Percentiles rank a stretch among this genome's conserved stretches.
These are phyloP conservation scores for Rhodotorula glutinis DNA, from an alignment of 1,284 basidiomycete species.

Conservation along the genomic window DNA sequence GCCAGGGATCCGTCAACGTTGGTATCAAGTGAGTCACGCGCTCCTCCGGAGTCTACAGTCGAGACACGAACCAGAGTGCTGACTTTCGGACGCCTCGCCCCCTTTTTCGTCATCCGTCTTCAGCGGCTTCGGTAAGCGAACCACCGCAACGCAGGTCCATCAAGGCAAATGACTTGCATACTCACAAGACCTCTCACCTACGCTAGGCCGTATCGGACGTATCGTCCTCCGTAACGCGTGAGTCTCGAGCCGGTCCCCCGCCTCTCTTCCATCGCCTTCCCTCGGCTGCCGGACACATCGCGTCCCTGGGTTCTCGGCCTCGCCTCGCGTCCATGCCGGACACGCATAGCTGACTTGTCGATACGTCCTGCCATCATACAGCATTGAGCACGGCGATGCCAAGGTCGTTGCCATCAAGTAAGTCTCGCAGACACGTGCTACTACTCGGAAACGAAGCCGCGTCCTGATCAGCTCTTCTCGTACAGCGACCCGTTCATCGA, in stretches of 20 bases:
- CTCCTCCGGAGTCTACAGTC: constrained; percentile 6
- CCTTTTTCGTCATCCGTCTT: constrained; percentile 19
- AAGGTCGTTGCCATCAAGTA: constrained; percentile 51
- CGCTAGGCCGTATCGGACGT: constrained; percentile 88
- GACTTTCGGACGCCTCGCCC: background rate
- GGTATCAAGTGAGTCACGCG: constrained; percentile 80
- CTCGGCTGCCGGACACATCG: background rate
- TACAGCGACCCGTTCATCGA: constrained; percentile 78
- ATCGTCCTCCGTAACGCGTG: constrained; percentile 93
- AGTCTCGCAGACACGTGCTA: constrained; percentile 6
- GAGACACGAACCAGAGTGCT: constrained; percentile 18
- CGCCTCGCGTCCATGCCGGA: background rate
- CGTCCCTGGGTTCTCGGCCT: too few species aligned
- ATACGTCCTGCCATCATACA: background rate
- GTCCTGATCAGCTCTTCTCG: constrained; percentile 25
- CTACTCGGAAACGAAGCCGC: too few species aligned
- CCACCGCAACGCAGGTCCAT: background rate
- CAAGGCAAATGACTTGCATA: background rate
- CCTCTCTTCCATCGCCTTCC: background rate
- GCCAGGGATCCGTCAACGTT: constrained; percentile 57
- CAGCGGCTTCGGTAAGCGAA: constrained; percentile 71
- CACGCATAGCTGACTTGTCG: background rate
- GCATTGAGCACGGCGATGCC: constrained; percentile 65
- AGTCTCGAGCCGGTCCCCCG: background rate
- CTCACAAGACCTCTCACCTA: background rate